A percentile compares a stretch with the other conserved stretches of the same genome.
These are phyloP conservation scores for Pestalotiopsis sp. DNA, from an alignment of 2,329 filamentous ascomycete genomes.

Conservation along the genomic window DNA sequence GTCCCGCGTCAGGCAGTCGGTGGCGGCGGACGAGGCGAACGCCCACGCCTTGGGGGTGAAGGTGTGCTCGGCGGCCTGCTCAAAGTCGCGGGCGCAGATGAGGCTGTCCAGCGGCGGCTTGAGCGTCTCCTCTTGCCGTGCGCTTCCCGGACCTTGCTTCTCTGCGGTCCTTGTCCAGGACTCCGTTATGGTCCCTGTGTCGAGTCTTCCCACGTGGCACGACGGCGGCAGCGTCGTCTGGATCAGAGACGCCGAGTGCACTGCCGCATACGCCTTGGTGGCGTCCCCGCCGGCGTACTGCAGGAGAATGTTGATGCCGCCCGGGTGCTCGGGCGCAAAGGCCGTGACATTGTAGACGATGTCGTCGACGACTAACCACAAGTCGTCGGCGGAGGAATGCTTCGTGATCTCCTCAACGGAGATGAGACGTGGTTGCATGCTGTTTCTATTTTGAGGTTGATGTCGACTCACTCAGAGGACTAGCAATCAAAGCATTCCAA, in stretches of 20 bases:
- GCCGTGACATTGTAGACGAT: slow-evolving; percentile 17
- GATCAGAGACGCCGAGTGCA: slow-evolving; percentile 49
- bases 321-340: slow-evolving; percentile 18
- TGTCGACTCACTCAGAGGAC: too few relatives aligned
- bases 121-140: background rate
- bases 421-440: slow-evolving; percentile 1
- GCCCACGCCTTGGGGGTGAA: slow-evolving; percentile 16
- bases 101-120: slow-evolving; percentile 15
- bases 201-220: slow-evolving; percentile 52
- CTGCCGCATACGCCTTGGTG: slow-evolving; percentile 52
- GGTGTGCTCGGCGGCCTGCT: slow-evolving; percentile 13
- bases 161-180: slow-evolving; percentile 38
- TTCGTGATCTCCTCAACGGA: slow-evolving; percentile 12
- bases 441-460: too few relatives aligned
- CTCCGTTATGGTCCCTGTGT: slow-evolving; percentile 48
- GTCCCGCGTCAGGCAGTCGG: slow-evolving; percentile 12
- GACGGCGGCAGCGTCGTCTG: slow-evolving; percentile 43
- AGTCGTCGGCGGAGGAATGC: slow-evolving; percentile 15
- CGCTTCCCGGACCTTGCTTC: background rate
- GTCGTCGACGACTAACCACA: slow-evolving; percentile 18
- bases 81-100: slow-evolving; percentile 18
- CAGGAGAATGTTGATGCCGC: slow-evolving; percentile 39
- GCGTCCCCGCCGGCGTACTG: slow-evolving; percentile 57
- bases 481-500: too few relatives aligned
- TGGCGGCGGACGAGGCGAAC: slow-evolving; percentile 11